Evolutionary conservation across 306 rosid genomes (phyloP), one percentile per base, ranked within the genome.

Genomic region (Dryas alaskensis): DNA sequence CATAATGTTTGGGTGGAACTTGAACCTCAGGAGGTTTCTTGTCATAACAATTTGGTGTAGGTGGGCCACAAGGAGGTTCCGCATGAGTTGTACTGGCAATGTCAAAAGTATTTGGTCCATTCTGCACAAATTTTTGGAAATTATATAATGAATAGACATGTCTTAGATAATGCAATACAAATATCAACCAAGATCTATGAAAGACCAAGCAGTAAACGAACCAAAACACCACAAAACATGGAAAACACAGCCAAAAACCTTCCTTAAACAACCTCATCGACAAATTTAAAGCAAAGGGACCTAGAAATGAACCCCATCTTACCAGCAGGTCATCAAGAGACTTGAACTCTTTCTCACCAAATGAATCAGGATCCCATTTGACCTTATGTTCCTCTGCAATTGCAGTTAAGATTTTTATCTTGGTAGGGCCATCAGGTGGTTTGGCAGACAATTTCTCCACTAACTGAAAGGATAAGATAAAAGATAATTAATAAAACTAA

Each of bases 331-430:
- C 98, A 43, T 92, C 90, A 13, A 85, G 76, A 65, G 81, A 78
- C 57, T 83, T 86, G n/a, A 50, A 52, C 80, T 85, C 90, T 58
- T 50, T 81, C 73, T 87, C 97, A 64, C 74, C 90, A 78, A 86
- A 84, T 11, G 92, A 73, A 72, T 88, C 85, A 59, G 92, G 90
- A 65, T 95, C 93, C 99, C 99, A 95, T 79, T 90, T 88, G 82
- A 95, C 73, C 73, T 92, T 88, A 86, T 95, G 87, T 76, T 95
- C 98, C 87, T 88, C 90, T n/a, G 99, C 99, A 81, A 95, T 87
- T 62, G 88, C 87, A 74, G 87, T 19, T 70, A 95, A 76, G 76
- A 95, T 86, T 78, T 90, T 95, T 45, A 90, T 69, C 82, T 95
- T 92, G 27, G 87, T 81, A 77, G 85, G 99, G 73, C 91, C 96